Conservation (phyloP, 1,284 basidiomycete species). For the Flammula alnicola region DNA sequence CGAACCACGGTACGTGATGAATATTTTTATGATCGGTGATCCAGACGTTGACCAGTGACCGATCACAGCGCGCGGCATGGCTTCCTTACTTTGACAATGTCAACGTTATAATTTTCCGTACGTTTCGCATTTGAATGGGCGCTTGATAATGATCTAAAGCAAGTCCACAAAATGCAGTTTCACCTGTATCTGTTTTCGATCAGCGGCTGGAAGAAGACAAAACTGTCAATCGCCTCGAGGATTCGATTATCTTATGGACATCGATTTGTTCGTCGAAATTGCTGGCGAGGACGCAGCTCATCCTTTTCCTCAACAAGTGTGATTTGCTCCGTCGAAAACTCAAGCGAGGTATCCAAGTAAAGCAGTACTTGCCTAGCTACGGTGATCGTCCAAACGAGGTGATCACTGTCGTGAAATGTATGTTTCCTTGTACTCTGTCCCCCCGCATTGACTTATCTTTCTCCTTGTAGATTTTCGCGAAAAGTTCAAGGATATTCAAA, state of each 20-base stretch:
- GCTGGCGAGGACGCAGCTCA: constrained; percentile 57
- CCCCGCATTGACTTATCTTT: constrained; percentile 2
- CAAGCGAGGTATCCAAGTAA: constrained; percentile 55
- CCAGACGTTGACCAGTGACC: constrained; percentile 7
- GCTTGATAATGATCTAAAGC: no score
- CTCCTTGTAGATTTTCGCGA: constrained; percentile 44
- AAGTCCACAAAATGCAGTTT: constrained; percentile 36
- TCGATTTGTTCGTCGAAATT: constrained; percentile 60
- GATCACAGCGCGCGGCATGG: constrained; percentile 58
- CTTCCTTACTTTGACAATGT: constrained; percentile 66
- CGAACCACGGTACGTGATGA: constrained; percentile 50
- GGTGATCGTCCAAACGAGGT: constrained; percentile 62
- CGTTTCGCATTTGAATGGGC: constrained; percentile 19
- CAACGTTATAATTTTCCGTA: constrained; percentile 52
- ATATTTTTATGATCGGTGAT: background rate
- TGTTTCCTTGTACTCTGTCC: constrained; percentile 22
- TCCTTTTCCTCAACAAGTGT: constrained; percentile 69
- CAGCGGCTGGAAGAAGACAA: constrained; percentile 64
- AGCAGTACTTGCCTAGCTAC: constrained; percentile 58
- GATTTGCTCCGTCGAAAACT: constrained; percentile 65
- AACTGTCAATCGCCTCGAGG: constrained; percentile 62
- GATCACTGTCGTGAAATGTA: constrained; percentile 51
- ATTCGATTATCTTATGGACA: constrained; percentile 63
- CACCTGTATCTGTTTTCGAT: constrained; percentile 61
- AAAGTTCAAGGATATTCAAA: constrained; percentile 53